Percentiles rank a stretch among this genome's conserved stretches.
phyloP scores from a whole-genome alignment of 2,329 filamentous ascomycete species.

The Neofusicoccum parvum region DNA sequence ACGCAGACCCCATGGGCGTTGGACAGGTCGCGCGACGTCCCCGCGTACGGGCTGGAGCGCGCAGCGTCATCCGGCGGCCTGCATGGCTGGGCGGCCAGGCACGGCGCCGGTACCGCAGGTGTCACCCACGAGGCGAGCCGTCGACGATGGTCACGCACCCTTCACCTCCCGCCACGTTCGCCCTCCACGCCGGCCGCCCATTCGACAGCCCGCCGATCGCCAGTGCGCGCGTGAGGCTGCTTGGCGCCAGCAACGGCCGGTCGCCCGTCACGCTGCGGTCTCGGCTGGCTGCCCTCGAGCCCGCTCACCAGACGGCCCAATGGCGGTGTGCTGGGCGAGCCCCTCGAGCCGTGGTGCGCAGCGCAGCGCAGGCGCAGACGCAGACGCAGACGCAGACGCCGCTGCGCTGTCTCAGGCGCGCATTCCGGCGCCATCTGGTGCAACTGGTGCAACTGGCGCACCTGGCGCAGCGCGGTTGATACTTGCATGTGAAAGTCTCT shows the following conservation, averaged over 20 bases:
- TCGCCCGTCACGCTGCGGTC: neutral
- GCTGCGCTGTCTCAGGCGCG: neutral
- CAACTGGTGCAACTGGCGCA: neutral
- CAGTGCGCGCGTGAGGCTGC: neutral
- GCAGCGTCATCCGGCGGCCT: neutral
- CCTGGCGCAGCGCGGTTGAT: neutral
- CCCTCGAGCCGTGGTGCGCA: too few species aligned
- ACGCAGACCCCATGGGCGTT: neutral
- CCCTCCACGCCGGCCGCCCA: neutral
- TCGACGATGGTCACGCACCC: constrained; percentile 6
- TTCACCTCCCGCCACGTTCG: constrained; percentile 14
- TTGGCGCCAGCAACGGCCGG: neutral
- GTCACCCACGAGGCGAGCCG: constrained; percentile 15
- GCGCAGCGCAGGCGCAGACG: too few species aligned
- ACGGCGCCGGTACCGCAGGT: constrained; percentile 14
- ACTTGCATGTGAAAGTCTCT: constrained; percentile 3
- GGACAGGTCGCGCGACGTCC: too few species aligned
- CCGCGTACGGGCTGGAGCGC: too few species aligned
- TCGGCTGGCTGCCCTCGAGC: neutral
- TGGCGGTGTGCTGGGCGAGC: too few species aligned
- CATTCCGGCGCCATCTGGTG: neutral
- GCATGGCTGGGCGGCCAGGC: neutral
- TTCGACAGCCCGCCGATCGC: neutral
- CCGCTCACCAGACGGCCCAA: neutral
- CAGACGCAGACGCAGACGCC: neutral